These are phyloP conservation scores for Candida buenavistaensis DNA, from an alignment of 1,139 yeast species.

Conservation along the genomic window DNA sequence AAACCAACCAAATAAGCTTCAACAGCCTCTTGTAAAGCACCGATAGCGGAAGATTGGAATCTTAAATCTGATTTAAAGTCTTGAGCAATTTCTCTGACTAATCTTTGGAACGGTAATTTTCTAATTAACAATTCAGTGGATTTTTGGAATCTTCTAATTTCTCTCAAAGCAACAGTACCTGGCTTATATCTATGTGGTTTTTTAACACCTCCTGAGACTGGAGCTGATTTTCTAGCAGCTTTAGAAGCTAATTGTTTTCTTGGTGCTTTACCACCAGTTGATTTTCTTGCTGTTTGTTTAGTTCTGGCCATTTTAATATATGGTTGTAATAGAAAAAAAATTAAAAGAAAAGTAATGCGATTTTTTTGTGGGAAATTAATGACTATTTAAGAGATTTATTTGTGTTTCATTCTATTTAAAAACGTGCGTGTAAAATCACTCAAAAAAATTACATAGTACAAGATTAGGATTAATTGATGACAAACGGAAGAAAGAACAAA, in stretches of 20 bases:
- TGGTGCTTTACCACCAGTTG: constrained; percentile 57
- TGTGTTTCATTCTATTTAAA: constrained; percentile 1
- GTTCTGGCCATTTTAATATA: constrained; percentile 47
- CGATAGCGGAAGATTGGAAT: constrained; percentile 53
- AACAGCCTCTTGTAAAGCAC: constrained; percentile 55
- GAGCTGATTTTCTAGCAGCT: constrained; percentile 56
- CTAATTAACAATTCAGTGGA: constrained; percentile 53
- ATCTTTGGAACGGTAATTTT: constrained; percentile 52
- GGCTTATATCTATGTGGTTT: constrained; percentile 58
- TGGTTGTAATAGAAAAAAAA: constrained; percentile 4
- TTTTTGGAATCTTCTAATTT: constrained; percentile 55
- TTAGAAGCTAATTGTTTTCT: constrained; percentile 55
- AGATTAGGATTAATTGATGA: not conserved
- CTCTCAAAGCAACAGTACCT: constrained; percentile 57
- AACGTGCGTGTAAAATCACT: not conserved
- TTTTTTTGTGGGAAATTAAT: constrained; percentile 2
- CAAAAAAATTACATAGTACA: not conserved
- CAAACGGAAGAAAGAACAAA: not conserved
- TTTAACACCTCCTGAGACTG: constrained; percentile 53
- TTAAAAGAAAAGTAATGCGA: constrained; percentile 7
- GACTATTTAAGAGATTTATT: constrained; percentile 5
- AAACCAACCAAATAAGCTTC: constrained; percentile 54
- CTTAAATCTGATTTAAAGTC: constrained; percentile 53
- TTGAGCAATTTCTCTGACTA: constrained; percentile 52
- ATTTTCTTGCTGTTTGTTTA: constrained; percentile 55